Evolutionary conservation across 2,329 filamentous ascomycete species (phyloP), one percentile per base, ranked within the genome.

Genomic region (Talaromyces sp.): DNA sequence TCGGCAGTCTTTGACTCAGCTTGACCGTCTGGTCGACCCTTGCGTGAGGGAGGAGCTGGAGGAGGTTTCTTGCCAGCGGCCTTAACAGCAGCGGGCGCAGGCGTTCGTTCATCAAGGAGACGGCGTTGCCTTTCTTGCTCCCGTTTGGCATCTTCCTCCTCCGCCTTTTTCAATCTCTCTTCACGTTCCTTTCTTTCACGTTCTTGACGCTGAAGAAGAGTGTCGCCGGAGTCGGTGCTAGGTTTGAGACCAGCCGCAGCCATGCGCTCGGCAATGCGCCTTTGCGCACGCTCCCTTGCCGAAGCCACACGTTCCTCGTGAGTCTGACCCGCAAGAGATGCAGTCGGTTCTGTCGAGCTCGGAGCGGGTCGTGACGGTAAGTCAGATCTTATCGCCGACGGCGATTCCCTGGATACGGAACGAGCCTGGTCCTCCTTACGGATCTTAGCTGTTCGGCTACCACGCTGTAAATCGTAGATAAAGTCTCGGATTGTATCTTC

Each of bases 401-500:
- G 61, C 52, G 41, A 60, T 54, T 56, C 65, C 45, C 33, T 61
- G 54, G 61, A 64, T 64, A 64, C 63, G 39, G 67, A 61, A 39
- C 17, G 35, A 22, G 62, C 82, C 75, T 77, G 85, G 79, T 88
- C 86, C 73, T 89, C 84, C 68, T 85, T 86, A 62, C 87, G 81
- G 65, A 96, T 80, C 66, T 89, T 89, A 62, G 91, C 84, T 68
- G 92, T 85, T 69, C 93, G 88, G 76, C 92, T 96, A 68, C 89
- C 91, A 67, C 94, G 88, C 76, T 97, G 93, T 62, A 99, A 82
- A 70, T 98, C 95, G 75, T 95, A 98, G 75, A 99, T 99, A 78
- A 99, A 98, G 74, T 99, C 95, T 73, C 93, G 92, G 67, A 98
- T 90, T 73, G 97, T 93, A 73, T 99, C 94, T 75, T 99, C 95